These are phyloP conservation scores for Vitis cinerea DNA, from an alignment of 164 flowering plant species.

Conservation along the genomic window DNA sequence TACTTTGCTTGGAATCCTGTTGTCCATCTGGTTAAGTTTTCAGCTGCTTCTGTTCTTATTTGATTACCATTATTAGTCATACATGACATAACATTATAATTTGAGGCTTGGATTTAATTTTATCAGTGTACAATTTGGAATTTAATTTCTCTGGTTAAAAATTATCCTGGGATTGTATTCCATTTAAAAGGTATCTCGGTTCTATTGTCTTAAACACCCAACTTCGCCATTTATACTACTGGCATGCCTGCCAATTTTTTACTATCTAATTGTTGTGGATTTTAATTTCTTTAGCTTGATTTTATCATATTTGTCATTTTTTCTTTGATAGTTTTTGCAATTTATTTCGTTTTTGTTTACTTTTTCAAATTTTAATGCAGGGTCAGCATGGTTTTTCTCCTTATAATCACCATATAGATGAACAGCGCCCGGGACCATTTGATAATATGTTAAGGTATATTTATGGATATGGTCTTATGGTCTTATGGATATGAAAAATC, in stretches of 20 bases:
- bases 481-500: slow-evolving; percentile 21
- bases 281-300: neutral
- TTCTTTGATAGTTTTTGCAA: neutral
- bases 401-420: slow-evolving; percentile 24
- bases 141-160: slow-evolving; percentile 17
- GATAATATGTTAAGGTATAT: slow-evolving; percentile 30
- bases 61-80: too few species aligned
- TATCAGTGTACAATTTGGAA: too few species aligned
- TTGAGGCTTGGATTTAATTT: too few species aligned
- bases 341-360: neutral
- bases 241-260: slow-evolving; percentile 18
- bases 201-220: slow-evolving; percentile 26
- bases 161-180: slow-evolving; percentile 20
- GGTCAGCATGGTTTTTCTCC: slow-evolving; percentile 28
- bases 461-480: slow-evolving; percentile 22
- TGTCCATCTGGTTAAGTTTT: too few species aligned
- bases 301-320: neutral
- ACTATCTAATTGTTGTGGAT: slow-evolving; percentile 1
- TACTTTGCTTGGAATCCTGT: too few species aligned
- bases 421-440: slow-evolving; percentile 24
- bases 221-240: slow-evolving; percentile 32
- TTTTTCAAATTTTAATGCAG: slow-evolving; percentile 29
- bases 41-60: too few species aligned
- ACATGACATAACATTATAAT: too few species aligned
- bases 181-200: slow-evolving; percentile 24